phyloP scores from a whole-genome alignment of 208 protist species.

The Crithidia bombi region DNA sequence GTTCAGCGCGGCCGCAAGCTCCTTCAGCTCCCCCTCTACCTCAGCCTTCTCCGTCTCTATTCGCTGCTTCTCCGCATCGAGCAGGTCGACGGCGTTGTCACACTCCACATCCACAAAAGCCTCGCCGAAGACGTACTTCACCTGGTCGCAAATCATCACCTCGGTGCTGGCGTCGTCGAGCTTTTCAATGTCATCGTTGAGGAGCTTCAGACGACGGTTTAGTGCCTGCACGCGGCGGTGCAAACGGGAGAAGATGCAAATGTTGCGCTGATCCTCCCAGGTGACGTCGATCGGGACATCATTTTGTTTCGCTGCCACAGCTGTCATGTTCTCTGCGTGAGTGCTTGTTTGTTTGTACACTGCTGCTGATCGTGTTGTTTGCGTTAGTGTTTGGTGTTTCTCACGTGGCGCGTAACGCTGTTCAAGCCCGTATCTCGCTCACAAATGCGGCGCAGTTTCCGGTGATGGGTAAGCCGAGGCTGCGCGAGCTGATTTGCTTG shows the following conservation, averaged over 20 bases:
- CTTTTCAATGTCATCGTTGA: conserved; percentile 80
- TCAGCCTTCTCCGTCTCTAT: conserved; percentile 56
- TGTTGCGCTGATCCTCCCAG: conserved; percentile 88
- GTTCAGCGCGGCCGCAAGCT: conserved; percentile 54
- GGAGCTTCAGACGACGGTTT: conserved; percentile 38
- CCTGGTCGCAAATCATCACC: conserved; percentile 63
- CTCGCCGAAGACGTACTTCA: conserved; percentile 91
- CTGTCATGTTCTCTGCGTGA: conserved; percentile 6
- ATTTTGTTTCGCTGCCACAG: conserved; percentile 40
- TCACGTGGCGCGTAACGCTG: no score
- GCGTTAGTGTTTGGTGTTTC: no score
- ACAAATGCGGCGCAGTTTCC: no score
- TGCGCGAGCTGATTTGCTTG: no score
- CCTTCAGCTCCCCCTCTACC: conserved; percentile 58
- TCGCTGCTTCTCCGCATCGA: conserved; percentile 61
- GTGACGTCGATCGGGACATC: conserved; percentile 80
- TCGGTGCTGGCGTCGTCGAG: conserved; percentile 54
- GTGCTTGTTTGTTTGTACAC: no score
- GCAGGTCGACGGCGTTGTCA: conserved; percentile 61
- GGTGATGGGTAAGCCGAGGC: no score
- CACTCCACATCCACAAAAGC: conserved; percentile 77
- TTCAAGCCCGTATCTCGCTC: no score
- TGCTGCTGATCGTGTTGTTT: no score
- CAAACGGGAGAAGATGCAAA: conserved; percentile 86
- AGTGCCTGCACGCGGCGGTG: conserved; percentile 74